These are phyloP conservation scores for Pneumocystis murina DNA, from an alignment of 1,139 yeast species.

Conservation along the genomic window DNA sequence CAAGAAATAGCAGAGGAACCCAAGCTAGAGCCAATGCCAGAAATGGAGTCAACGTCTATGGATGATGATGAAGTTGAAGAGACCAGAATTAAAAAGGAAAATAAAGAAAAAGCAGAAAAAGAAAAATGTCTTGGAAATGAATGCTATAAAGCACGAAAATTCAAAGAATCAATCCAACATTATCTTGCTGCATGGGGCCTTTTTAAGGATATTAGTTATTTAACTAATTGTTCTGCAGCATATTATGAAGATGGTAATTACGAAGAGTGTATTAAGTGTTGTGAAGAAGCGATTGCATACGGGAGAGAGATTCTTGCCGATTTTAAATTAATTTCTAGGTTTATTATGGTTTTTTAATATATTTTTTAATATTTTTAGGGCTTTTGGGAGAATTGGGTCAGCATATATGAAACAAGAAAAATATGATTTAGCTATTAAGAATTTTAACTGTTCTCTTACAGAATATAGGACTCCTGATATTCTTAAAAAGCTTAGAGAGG, in stretches of 20 bases:
- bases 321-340: slow-evolving; percentile 79
- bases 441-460: slow-evolving; percentile 79
- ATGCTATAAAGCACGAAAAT: slow-evolving; percentile 71
- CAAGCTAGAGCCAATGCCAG: slow-evolving; percentile 15
- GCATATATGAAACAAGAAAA: slow-evolving; percentile 63
- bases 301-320: slow-evolving; percentile 87
- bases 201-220: slow-evolving; percentile 72
- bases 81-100: slow-evolving; percentile 26
- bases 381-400: slow-evolving; percentile 84
- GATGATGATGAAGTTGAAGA: slow-evolving; percentile 17
- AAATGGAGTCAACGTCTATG: too few relatives aligned
- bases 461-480: slow-evolving; percentile 97
- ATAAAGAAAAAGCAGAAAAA: slow-evolving; percentile 51
- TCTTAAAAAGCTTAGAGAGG: slow-evolving; percentile 59
- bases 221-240: slow-evolving; percentile 96
- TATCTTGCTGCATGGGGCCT: slow-evolving; percentile 80
- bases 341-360: not conserved
- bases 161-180: slow-evolving; percentile 79
- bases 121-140: slow-evolving; percentile 78
- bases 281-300: slow-evolving; percentile 68
- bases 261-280: slow-evolving; percentile 67
- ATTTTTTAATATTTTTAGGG: not conserved
- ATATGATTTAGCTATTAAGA: slow-evolving; percentile 55
- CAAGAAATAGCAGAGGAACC: slow-evolving; percentile 22
- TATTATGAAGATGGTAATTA: slow-evolving; percentile 91